Base-by-base conservation (phyloP, 2,329 filamentous ascomycete genomes). In the Domatiomyces globalis region DNA sequence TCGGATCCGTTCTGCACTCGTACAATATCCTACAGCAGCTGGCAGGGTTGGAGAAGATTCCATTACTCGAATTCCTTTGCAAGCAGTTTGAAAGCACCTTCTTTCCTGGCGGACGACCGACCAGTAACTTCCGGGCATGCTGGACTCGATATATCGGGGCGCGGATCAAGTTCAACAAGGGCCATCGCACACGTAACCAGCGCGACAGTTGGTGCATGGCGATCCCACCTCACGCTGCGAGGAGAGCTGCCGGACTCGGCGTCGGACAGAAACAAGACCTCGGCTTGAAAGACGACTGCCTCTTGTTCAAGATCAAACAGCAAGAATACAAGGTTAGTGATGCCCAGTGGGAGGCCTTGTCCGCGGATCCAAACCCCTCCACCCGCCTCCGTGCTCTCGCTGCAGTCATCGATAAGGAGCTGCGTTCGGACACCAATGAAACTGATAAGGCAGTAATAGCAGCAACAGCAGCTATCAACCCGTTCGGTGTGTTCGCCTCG, bases 111-210 rank as follows among this genome's bases (percentile, higher is more conserved):
- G 51, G 47, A 18, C 55, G 56, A 2, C 62, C 62, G 4, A 55
- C 51, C 25, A 48, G 55, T 9, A 63, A 55, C 46, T 64, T 63
- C 53, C 61, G 56, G 43, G 49, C 56, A 19, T 60, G 53, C 48
- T 63, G 59, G 56, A 43, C 59, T 12, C 48, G 62, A 39, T 62
- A 61, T 45, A 58, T 62, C 19, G 62, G 62, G 1, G 61, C 59
- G 12, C 51, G 62, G 27, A 45, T 64, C n/a, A 56, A 57, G 33
- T 64, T 64, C 55, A 56, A 57, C n/a, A 55, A 55, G 33, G 54
- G 56, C 9, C 60, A 63, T 46, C 55, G 49, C 42, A 55, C 50
- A 27, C 59, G 60, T 15, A 60, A 57, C 52, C 56, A 58, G 33
- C 53, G 51, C 20, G 56, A 60, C 15, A 52, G 52, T 12, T 60